phyloP scores from a whole-genome alignment of 148 eudicot species.

The Rhododendron simsii region DNA sequence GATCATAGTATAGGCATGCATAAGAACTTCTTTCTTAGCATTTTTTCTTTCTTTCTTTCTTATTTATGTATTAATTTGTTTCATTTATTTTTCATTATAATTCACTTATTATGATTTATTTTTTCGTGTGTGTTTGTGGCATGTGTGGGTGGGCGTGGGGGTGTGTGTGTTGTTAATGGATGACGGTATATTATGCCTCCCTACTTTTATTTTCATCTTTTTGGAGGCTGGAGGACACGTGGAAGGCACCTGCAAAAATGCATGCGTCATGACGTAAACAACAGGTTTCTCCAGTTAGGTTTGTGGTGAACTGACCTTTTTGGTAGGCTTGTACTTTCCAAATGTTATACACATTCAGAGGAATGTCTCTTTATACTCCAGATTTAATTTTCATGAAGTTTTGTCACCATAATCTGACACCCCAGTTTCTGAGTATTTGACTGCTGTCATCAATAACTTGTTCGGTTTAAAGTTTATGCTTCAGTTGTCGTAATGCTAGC shows the following conservation, averaged over 20 bases:
- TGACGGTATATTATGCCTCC: not conserved
- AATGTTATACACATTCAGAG: not conserved
- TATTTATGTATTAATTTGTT: not conserved
- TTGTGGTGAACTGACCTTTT: not conserved
- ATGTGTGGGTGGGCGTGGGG: not conserved
- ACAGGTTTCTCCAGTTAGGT: not conserved
- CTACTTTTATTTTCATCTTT: not conserved
- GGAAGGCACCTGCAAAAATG: not conserved
- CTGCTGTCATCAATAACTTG: not conserved
- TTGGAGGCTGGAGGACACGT: not conserved
- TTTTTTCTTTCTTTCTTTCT: not conserved
- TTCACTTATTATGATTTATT: not conserved
- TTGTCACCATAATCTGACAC: not conserved
- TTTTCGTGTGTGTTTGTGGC: not conserved
- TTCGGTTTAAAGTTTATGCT: not conserved
- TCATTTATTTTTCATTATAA: not conserved
- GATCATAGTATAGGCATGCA: not conserved
- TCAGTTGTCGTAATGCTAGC: slow-evolving; percentile 4
- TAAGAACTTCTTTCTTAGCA: not conserved
- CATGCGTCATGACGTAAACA: not conserved
- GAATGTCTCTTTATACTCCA: not conserved
- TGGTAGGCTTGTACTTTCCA: not conserved
- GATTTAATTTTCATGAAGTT: not conserved
- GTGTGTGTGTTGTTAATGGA: not conserved
- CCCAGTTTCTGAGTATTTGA: not conserved